Conservation (phyloP, 208 protist genomes). For the Trypanosoma brucei region DNA sequence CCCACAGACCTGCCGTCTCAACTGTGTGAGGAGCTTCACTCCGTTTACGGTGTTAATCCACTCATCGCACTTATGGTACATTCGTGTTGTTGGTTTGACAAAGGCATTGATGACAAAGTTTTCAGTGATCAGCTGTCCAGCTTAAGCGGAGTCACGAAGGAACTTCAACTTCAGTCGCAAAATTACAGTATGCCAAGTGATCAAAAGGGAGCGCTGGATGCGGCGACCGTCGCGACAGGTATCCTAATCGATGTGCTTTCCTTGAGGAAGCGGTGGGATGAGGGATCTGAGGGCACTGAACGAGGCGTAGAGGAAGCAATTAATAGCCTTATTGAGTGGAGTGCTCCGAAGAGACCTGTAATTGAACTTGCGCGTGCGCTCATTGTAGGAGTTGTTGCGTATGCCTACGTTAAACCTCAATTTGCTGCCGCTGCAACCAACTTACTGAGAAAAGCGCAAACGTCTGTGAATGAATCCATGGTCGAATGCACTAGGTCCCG, state of each 20-base stretch:
- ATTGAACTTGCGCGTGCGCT: constrained; percentile 40
- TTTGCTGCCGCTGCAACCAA: constrained; percentile 29
- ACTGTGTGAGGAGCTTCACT: constrained; percentile 27
- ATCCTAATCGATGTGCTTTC: constrained; percentile 28
- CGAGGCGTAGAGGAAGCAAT: neutral
- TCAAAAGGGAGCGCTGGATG: constrained; percentile 20
- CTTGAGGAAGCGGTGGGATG: neutral
- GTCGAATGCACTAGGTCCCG: neutral
- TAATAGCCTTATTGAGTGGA: constrained; percentile 9
- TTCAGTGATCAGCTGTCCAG: constrained; percentile 29
- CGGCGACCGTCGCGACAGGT: constrained; percentile 15
- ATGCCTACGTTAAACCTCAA: constrained; percentile 12
- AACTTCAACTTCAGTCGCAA: neutral
- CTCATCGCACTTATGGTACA: constrained; percentile 61
- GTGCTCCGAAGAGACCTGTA: constrained; percentile 29
- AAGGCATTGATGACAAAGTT: constrained; percentile 20
- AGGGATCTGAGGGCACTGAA: neutral
- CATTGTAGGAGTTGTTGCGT: constrained; percentile 36
- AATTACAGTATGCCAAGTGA: constrained; percentile 5
- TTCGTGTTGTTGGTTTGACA: constrained; percentile 49
- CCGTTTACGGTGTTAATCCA: constrained; percentile 36
- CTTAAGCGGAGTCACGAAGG: constrained; percentile 24
- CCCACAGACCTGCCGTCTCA: constrained; percentile 32
- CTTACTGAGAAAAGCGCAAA: constrained; percentile 30
- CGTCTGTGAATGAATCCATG: neutral